phyloP scores from a whole-genome alignment of 1,284 basidiomycete genomes.

The Trichosporon ovoides region DNA sequence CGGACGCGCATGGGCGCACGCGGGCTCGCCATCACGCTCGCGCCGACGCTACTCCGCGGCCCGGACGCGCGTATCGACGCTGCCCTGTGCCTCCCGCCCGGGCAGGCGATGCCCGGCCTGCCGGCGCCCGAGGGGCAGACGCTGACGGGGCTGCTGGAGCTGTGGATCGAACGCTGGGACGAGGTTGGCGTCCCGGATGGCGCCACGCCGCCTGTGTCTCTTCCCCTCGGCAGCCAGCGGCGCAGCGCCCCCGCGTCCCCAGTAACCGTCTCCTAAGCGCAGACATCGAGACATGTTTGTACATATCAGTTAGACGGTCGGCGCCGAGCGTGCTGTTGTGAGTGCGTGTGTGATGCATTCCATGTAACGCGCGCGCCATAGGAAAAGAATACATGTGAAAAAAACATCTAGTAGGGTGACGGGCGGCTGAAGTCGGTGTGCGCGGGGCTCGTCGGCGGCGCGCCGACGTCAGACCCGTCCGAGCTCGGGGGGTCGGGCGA shows the following conservation, averaged over 20 bases:
- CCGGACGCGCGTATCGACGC: conserved; percentile 36
- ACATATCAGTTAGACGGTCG: too few relatives aligned
- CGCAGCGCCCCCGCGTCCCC: too few relatives aligned
- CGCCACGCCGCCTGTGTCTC: too few relatives aligned
- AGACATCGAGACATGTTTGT: too few relatives aligned
- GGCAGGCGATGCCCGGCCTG: conserved; percentile 16
- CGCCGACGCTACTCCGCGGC: conserved; percentile 35
- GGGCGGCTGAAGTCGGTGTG: background rate
- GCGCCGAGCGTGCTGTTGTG: too few relatives aligned
- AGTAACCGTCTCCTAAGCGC: too few relatives aligned
- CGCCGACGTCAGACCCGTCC: background rate
- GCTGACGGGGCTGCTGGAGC: conserved; percentile 35
- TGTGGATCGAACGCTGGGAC: conserved; percentile 29
- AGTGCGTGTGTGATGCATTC: too few relatives aligned
- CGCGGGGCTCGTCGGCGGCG: background rate
- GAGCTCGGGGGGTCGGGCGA: background rate
- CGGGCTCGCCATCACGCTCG: conserved; percentile 33
- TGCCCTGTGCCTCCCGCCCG: conserved; percentile 31
- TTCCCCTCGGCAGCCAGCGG: too few relatives aligned
- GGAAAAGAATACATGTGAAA: too few relatives aligned
- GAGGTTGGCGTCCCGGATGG: conserved; percentile 2
- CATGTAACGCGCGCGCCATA: too few relatives aligned
- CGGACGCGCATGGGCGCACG: conserved; percentile 32
- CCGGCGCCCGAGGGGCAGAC: conserved; percentile 5
- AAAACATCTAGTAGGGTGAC: conserved; percentile 2